Conservation (phyloP, 495 filamentous ascomycete species). For the Daldinia concentrica region DNA sequence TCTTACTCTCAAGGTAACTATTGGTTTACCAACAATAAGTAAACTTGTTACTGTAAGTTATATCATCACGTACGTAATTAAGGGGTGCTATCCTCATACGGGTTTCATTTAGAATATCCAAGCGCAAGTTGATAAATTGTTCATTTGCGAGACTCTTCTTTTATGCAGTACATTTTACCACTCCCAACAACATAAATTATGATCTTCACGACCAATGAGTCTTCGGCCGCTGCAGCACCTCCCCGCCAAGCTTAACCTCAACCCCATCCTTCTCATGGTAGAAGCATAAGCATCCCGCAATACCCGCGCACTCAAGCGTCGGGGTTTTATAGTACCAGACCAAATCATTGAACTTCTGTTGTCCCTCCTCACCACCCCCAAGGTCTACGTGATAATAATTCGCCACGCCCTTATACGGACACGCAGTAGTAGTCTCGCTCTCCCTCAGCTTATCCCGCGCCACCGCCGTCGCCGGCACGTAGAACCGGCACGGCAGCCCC, state of each 20-base stretch:
- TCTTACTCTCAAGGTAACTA: not conserved
- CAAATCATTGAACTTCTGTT: conserved; percentile 54
- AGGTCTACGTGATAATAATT: conserved; percentile 55
- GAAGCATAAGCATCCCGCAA: conserved; percentile 59
- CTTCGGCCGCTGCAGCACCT: not conserved
- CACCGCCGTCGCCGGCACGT: conserved; percentile 58
- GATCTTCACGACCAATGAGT: not conserved
- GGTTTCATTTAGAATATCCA: too few species aligned
- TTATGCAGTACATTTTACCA: too few species aligned
- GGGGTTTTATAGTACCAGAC: conserved; percentile 68
- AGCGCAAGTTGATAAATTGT: too few species aligned
- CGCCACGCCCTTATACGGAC: conserved; percentile 68
- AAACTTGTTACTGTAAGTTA: not conserved
- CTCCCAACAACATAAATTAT: too few species aligned
- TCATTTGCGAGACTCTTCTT: too few species aligned
- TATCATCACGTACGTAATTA: not conserved
- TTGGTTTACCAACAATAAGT: not conserved
- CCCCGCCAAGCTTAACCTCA: not conserved
- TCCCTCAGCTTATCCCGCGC: conserved; percentile 46
- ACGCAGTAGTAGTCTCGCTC: conserved; percentile 56
- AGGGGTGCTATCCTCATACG: too few species aligned
- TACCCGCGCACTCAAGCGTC: conserved; percentile 53
- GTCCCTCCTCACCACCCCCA: not conserved
- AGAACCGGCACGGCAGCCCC: conserved; percentile 59
- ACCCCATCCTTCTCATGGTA: conserved; percentile 61